Evolutionary conservation across 73 alveolate genomes (phyloP).

Genomic region (Stentor roeselii): DNA sequence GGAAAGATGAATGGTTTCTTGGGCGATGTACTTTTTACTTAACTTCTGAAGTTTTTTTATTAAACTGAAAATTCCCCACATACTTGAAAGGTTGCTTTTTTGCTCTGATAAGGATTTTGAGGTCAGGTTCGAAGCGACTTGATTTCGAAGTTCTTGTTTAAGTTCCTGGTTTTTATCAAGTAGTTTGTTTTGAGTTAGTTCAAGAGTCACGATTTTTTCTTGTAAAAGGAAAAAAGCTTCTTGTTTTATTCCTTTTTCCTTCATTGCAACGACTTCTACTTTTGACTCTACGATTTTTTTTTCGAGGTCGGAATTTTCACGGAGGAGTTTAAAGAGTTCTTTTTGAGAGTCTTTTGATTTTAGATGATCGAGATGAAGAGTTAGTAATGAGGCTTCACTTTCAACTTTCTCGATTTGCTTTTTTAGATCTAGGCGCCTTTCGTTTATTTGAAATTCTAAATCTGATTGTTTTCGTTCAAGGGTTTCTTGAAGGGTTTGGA

Average conservation of each 20-base stretch:
- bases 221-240: background rate
- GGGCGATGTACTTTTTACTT: background rate
- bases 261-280: background rate
- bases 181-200: background rate
- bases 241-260: background rate
- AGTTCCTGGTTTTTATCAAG: background rate
- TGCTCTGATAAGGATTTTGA: background rate
- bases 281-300: background rate
- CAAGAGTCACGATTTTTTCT: background rate
- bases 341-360: background rate
- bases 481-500: background rate
- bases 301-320: background rate
- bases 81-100: background rate
- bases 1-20: background rate
- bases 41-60: background rate
- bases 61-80: background rate
- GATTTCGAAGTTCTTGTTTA: conserved; percentile 15
- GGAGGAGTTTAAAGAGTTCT: background rate
- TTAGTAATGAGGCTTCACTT: background rate
- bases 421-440: too few species aligned
- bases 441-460: background rate
- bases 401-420: too few species aligned
- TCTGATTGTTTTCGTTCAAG: background rate
- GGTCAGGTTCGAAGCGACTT: background rate
- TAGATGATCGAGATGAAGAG: background rate